phyloP scores from a whole-genome alignment of 352 stramenopile genomes.

The Thalassiosira livingstoniorum region DNA sequence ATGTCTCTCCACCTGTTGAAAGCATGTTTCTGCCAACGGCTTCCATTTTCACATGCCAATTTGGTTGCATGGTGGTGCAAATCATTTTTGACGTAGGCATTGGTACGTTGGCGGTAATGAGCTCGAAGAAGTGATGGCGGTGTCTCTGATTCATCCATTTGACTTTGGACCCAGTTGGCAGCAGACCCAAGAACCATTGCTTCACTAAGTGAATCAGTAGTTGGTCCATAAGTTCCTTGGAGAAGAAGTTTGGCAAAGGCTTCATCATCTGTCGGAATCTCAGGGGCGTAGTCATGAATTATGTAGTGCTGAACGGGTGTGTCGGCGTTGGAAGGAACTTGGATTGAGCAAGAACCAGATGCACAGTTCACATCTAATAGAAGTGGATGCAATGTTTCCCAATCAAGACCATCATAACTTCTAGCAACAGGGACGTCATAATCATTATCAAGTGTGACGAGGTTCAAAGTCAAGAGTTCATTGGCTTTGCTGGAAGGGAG shows the following conservation, averaged over 20 bases:
- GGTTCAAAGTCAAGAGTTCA: slow-evolving; percentile 13
- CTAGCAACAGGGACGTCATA: slow-evolving; percentile 21
- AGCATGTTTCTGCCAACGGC: slow-evolving; percentile 52
- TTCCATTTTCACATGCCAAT: slow-evolving; percentile 49
- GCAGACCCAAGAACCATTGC: slow-evolving; percentile 35
- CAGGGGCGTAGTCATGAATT: slow-evolving; percentile 25
- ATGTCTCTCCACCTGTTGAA: slow-evolving; percentile 58
- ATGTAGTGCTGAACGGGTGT: slow-evolving; percentile 21
- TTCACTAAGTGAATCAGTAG: slow-evolving; percentile 39
- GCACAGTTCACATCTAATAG: slow-evolving; percentile 4
- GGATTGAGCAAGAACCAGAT: slow-evolving; percentile 6
- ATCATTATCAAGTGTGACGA: slow-evolving; percentile 2
- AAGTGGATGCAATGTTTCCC: slow-evolving; percentile 33
- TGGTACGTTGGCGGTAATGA: slow-evolving; percentile 51
- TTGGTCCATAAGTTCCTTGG: slow-evolving; percentile 58
- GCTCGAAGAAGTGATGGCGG: slow-evolving; percentile 27
- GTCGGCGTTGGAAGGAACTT: slow-evolving; percentile 4
- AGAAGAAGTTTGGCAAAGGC: slow-evolving; percentile 30
- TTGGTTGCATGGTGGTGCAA: slow-evolving; percentile 32
- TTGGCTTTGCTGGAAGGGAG: slow-evolving; percentile 2
- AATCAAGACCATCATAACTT: slow-evolving; percentile 36
- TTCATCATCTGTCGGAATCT: slow-evolving; percentile 5
- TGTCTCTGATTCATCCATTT: too few relatives aligned
- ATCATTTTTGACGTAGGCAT: slow-evolving; percentile 42
- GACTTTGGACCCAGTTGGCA: slow-evolving; percentile 39